These are phyloP conservation scores for Ceratobasidium sp. DNA, from an alignment of 1,284 basidiomycete genomes.

Conservation along the genomic window DNA sequence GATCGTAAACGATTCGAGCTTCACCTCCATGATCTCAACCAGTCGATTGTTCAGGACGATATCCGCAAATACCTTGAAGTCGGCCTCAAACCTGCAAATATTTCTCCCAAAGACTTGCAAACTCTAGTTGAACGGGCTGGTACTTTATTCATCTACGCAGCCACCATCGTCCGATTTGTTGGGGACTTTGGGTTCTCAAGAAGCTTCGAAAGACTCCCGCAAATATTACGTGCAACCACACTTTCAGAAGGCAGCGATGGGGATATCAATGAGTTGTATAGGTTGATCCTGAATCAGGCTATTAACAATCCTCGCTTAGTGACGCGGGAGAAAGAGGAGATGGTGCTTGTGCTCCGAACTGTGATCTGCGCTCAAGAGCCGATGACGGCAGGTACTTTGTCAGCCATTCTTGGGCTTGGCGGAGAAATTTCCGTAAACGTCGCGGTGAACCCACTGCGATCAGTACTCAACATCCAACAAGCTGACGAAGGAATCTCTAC, in stretches of 20 bases:
- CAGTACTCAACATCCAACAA: background rate
- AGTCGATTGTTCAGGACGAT: background rate
- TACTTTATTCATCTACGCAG: slow-evolving; percentile 20
- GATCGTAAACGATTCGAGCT: background rate
- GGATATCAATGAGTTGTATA: background rate
- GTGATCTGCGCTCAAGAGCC: slow-evolving; percentile 18
- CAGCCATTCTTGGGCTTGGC: background rate
- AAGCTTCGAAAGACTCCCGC: background rate
- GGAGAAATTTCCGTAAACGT: background rate
- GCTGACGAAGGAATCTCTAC: background rate
- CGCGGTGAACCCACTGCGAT: background rate
- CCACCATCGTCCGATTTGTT: slow-evolving; percentile 15
- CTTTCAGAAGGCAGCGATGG: background rate
- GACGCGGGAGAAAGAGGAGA: background rate
- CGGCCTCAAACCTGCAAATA: too few species aligned
- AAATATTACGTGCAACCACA: background rate
- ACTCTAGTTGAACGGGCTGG: slow-evolving; percentile 2
- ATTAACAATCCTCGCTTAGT: background rate
- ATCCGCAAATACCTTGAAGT: background rate
- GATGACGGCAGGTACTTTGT: background rate
- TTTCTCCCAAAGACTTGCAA: background rate
- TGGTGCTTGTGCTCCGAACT: background rate
- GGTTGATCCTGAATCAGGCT: background rate
- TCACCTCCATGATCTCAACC: background rate
- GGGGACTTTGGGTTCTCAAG: too few species aligned